A percentile compares a stretch with the other conserved stretches of the same genome.
Conservation (phyloP, 2,329 filamentous ascomycete genomes). For the Penicillium sp. region DNA sequence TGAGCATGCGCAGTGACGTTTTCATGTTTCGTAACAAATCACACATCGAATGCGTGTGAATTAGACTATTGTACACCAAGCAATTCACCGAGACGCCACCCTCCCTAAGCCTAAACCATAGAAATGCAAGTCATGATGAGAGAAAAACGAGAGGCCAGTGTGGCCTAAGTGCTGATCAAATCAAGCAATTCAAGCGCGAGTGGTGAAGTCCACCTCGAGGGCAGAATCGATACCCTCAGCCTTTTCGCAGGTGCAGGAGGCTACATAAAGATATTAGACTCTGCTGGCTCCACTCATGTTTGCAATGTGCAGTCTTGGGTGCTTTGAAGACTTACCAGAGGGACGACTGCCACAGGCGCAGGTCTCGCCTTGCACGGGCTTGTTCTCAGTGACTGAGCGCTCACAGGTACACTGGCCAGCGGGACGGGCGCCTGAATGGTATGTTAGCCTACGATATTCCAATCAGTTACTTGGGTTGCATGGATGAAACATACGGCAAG, state of each 20-base stretch:
- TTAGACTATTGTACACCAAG: constrained; percentile 3
- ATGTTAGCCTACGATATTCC: background rate
- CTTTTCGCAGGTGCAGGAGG: constrained; percentile 80
- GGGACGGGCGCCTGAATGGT: constrained; percentile 61
- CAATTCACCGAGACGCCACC: constrained; percentile 9
- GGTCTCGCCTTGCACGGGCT: constrained; percentile 55
- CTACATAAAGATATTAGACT: constrained; percentile 37
- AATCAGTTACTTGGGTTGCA: background rate
- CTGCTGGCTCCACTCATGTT: background rate
- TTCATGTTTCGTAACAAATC: constrained; percentile 5
- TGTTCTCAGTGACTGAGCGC: constrained; percentile 67
- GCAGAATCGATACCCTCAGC: constrained; percentile 60
- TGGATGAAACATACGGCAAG: constrained; percentile 60
- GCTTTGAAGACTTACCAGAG: constrained; percentile 54
- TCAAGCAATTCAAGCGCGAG: constrained; percentile 43
- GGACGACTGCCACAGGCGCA: constrained; percentile 77
- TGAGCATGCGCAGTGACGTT: background rate
- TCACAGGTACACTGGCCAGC: constrained; percentile 81
- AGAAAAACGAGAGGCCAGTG: constrained; percentile 1
- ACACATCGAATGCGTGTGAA: background rate
- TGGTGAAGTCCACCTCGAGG: constrained; percentile 82
- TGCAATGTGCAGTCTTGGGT: background rate
- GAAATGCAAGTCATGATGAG: constrained; percentile 11
- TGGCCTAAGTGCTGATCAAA: background rate
- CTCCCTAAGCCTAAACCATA: constrained; percentile 3